These are phyloP conservation scores for Polygonum maritimum DNA, from an alignment of 148 eudicot genomes.

Conservation along the genomic window DNA sequence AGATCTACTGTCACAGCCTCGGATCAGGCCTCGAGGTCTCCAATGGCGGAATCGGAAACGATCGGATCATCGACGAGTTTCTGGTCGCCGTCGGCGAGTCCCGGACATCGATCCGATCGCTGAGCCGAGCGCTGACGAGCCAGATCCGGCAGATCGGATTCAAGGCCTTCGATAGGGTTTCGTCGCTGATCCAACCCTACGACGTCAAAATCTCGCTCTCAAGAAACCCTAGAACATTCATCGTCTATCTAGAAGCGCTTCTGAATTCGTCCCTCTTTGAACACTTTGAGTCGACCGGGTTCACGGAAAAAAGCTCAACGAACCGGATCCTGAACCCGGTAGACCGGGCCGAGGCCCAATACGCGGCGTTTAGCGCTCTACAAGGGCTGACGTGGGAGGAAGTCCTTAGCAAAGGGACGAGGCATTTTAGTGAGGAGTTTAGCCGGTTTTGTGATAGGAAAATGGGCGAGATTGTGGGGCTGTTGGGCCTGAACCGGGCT, in stretches of 20 bases:
- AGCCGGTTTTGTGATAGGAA: slow-evolving; percentile 83
- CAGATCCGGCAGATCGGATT: slow-evolving; percentile 59
- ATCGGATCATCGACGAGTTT: slow-evolving; percentile 48
- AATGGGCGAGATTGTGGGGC: slow-evolving; percentile 78
- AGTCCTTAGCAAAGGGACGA: slow-evolving; percentile 71
- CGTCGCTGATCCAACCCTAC: slow-evolving; percentile 36
- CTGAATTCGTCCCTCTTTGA: slow-evolving; percentile 51
- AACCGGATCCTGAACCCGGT: slow-evolving; percentile 59
- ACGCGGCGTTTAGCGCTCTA: slow-evolving; percentile 25
- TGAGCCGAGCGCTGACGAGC: slow-evolving; percentile 49
- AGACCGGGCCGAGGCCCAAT: slow-evolving; percentile 46
- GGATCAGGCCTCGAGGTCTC: slow-evolving; percentile 61
- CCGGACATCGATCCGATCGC: slow-evolving; percentile 41
- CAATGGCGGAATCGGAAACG: slow-evolving; percentile 15
- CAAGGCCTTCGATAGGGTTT: slow-evolving; percentile 46
- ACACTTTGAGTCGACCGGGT: slow-evolving; percentile 60
- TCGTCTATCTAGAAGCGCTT: slow-evolving; percentile 55
- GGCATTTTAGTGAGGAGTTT: slow-evolving; percentile 79
- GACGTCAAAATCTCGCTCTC: slow-evolving; percentile 51
- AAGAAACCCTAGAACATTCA: slow-evolving; percentile 39
- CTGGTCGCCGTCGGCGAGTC: slow-evolving; percentile 56
- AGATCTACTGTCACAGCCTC: slow-evolving; percentile 55
- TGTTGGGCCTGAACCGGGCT: slow-evolving; percentile 74
- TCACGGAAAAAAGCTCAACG: slow-evolving; percentile 22
- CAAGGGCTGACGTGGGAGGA: slow-evolving; percentile 70